These are phyloP conservation scores for Linum lewisii DNA, from an alignment of 345 rosid species.

Conservation along the genomic window DNA sequence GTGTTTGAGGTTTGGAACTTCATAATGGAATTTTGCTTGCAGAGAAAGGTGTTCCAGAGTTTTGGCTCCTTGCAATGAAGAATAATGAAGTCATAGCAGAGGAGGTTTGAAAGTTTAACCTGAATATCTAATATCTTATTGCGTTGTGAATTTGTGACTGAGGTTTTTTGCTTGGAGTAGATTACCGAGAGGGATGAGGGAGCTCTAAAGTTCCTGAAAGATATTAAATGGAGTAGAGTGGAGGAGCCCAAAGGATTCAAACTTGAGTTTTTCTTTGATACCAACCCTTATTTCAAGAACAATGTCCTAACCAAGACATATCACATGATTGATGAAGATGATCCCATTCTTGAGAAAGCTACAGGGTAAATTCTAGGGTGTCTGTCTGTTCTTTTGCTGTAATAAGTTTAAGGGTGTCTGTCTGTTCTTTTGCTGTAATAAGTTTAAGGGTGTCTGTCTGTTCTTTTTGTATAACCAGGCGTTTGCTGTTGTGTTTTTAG, in stretches of 20 bases:
- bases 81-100: constrained; percentile 83
- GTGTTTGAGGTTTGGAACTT: not conserved
- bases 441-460: not conserved
- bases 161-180: constrained; percentile 22
- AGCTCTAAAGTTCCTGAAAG: constrained; percentile 73
- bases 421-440: not conserved
- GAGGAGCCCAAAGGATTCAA: constrained; percentile 94
- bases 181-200: constrained; percentile 90
- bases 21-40: constrained; percentile 19
- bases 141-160: not conserved
- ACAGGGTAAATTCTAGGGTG: constrained; percentile 46
- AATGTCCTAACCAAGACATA: constrained; percentile 77
- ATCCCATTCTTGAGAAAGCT: constrained; percentile 92
- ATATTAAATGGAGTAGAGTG: constrained; percentile 77
- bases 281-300: constrained; percentile 86
- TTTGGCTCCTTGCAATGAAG: constrained; percentile 91
- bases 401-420: not conserved
- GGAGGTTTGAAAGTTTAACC: constrained; percentile 44
- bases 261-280: constrained; percentile 80
- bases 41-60: constrained; percentile 95
- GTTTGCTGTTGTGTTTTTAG: constrained; percentile 1
- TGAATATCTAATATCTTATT: not conserved
- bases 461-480: not conserved
- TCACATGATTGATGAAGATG: constrained; percentile 98
- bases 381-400: not conserved